Conservation (phyloP, 495 filamentous ascomycete genomes). For the Aspergillus baeticus region DNA sequence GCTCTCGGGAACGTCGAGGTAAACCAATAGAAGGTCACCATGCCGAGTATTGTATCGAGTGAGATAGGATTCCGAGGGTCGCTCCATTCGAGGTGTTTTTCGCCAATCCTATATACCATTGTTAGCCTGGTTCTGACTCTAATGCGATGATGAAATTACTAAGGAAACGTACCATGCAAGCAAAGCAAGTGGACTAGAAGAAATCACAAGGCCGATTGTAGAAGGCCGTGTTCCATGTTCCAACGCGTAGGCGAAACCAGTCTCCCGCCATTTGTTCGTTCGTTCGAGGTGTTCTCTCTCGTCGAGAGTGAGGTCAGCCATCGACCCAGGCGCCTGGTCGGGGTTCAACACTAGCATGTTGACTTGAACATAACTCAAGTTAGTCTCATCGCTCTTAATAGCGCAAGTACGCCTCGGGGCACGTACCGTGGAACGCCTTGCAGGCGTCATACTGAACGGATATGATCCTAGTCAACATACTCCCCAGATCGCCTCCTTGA, state of each 20-base stretch:
- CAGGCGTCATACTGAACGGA: conserved; percentile 38
- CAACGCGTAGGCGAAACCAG: conserved; percentile 51
- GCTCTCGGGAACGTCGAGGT: conserved; percentile 55
- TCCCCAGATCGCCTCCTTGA: conserved; percentile 68
- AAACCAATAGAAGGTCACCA: conserved; percentile 63
- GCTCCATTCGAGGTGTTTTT: conserved; percentile 65
- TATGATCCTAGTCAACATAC: conserved; percentile 45
- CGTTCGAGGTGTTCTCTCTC: conserved; percentile 24
- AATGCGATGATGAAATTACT: no score
- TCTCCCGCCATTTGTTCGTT: background rate
- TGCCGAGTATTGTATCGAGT: conserved; percentile 55
- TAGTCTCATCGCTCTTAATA: no score
- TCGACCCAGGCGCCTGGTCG: conserved; percentile 41
- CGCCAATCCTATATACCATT: conserved; percentile 50
- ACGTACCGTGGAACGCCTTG: conserved; percentile 40
- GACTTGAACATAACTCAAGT: no score
- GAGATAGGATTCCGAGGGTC: conserved; percentile 44
- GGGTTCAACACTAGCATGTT: conserved; percentile 56
- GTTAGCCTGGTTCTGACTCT: background rate
- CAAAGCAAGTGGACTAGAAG: conserved; percentile 57
- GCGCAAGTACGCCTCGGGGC: no score
- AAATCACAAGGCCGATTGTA: conserved; percentile 60
- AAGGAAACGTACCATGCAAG: conserved; percentile 63
- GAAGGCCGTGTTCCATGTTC: conserved; percentile 59
- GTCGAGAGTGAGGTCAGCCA: conserved; percentile 25